Conservation (phyloP, 1,284 basidiomycete genomes). For the Xerocomus amazonicus region DNA sequence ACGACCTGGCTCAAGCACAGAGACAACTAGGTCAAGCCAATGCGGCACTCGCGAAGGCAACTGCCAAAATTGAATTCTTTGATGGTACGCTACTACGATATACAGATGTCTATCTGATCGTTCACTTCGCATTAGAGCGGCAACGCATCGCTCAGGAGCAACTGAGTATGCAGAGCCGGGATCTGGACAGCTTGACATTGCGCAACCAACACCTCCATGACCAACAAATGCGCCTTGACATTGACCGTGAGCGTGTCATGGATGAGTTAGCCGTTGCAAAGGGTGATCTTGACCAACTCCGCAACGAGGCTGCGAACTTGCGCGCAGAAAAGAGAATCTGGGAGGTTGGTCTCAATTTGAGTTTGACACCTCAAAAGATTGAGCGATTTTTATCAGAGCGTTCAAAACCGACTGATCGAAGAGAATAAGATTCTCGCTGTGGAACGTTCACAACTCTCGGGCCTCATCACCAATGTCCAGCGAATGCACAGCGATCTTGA, state of each 20-base stretch:
- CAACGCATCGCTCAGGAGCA: conserved; percentile 65
- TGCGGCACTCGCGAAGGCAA: conserved; percentile 73
- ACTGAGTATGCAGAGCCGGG: conserved; percentile 49
- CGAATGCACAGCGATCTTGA: conserved; percentile 88
- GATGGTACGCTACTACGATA: conserved; percentile 48
- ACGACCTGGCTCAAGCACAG: conserved; percentile 64
- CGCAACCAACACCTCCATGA: conserved; percentile 69
- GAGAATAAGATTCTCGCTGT: conserved; percentile 79
- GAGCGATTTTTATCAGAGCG: conserved; percentile 43
- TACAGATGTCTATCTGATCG: background rate
- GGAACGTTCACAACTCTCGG: conserved; percentile 81
- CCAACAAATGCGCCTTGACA: conserved; percentile 63
- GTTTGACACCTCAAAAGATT: background rate
- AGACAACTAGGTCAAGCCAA: conserved; percentile 65
- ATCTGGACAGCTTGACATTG: conserved; percentile 57
- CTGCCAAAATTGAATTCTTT: conserved; percentile 73
- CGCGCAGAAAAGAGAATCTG: conserved; percentile 90
- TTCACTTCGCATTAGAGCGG: conserved; percentile 46
- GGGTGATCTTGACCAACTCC: conserved; percentile 64
- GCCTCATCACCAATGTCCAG: conserved; percentile 85
- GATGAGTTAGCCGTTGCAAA: conserved; percentile 62
- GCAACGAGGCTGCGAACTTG: conserved; percentile 82
- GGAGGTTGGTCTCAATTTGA: conserved; percentile 56
- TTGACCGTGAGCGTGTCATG: conserved; percentile 58
- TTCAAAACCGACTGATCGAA: conserved; percentile 75